Evolutionary conservation across 306 rosid genomes (phyloP).

Genomic region (Rosa chinensis): DNA sequence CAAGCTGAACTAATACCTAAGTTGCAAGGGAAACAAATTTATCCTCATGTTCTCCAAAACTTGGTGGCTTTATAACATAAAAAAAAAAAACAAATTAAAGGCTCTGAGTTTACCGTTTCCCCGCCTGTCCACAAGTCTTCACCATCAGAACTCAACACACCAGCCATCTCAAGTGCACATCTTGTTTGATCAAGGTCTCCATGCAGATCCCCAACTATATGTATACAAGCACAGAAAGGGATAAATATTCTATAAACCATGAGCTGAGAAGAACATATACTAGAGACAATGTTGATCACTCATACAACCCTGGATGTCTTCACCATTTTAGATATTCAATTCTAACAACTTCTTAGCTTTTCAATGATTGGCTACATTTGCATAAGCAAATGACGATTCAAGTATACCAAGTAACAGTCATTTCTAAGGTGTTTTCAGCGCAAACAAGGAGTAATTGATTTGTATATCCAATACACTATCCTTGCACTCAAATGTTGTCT

Average conservation of each 20-base stretch:
- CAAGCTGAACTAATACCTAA: conserved; percentile 90
- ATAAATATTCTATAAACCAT: not conserved
- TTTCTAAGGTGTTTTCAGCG: not conserved
- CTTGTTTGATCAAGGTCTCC: conserved; percentile 87
- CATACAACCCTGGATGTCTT: not conserved
- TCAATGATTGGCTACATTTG: not conserved
- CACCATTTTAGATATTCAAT: not conserved
- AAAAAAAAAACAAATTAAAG: not conserved
- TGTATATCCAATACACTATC: not conserved
- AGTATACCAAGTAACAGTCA: not conserved
- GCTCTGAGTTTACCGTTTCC: conserved; percentile 49
- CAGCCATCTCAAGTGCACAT: conserved; percentile 87
- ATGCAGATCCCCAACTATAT: conserved; percentile 89
- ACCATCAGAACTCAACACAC: conserved; percentile 76
- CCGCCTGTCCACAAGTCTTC: conserved; percentile 89
- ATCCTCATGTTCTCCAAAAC: conserved; percentile 5
- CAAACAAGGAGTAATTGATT: not conserved
- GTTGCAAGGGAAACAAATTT: not conserved
- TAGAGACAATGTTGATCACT: not conserved
- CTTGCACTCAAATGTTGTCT: not conserved
- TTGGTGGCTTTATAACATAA: not conserved
- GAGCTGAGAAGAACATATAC: not conserved
- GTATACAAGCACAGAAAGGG: conserved; percentile 15
- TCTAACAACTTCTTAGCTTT: not conserved
- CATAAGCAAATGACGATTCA: not conserved